Conservation (phyloP, 495 filamentous ascomycete genomes). For the Pyrenula massariospora region DNA sequence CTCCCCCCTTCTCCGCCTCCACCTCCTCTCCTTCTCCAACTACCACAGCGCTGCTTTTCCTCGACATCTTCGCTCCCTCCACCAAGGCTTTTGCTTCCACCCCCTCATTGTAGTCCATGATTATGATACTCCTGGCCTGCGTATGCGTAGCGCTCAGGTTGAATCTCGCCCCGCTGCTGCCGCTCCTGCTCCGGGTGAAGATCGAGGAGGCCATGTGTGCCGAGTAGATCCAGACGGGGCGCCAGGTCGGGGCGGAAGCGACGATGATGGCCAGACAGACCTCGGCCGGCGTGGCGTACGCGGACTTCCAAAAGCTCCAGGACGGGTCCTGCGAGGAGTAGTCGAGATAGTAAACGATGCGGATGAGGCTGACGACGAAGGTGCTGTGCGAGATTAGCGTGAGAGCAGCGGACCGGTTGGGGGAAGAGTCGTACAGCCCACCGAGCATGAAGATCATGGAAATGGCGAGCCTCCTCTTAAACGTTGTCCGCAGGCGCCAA, state of each 20-base stretch:
- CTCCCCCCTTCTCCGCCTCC: not conserved
- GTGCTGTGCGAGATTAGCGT: not conserved
- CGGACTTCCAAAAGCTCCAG: not conserved
- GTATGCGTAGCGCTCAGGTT: not conserved
- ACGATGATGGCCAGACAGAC: not conserved
- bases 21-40: not conserved
- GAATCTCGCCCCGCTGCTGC: not conserved
- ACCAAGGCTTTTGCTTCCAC: not conserved
- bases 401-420: not conserved
- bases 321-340: not conserved
- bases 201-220: not conserved
- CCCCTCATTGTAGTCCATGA: not conserved
- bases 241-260: slow-evolving; percentile 1
- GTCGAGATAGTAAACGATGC: not conserved
- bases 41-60: not conserved
- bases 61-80: not conserved
- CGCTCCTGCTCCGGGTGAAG: not conserved
- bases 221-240: not conserved
- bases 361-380: not conserved
- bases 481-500: slow-evolving; percentile 15
- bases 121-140: too few relatives aligned
- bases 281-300: not conserved
- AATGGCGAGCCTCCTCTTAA: slow-evolving; percentile 14
- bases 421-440: slow-evolving; percentile 9
- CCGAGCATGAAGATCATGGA: slow-evolving; percentile 17